Percentiles rank a stretch among this genome's conserved stretches.
Evolutionary conservation across 2,329 filamentous ascomycete genomes (phyloP).

Genomic region (Exophiala phaeomuriformis): DNA sequence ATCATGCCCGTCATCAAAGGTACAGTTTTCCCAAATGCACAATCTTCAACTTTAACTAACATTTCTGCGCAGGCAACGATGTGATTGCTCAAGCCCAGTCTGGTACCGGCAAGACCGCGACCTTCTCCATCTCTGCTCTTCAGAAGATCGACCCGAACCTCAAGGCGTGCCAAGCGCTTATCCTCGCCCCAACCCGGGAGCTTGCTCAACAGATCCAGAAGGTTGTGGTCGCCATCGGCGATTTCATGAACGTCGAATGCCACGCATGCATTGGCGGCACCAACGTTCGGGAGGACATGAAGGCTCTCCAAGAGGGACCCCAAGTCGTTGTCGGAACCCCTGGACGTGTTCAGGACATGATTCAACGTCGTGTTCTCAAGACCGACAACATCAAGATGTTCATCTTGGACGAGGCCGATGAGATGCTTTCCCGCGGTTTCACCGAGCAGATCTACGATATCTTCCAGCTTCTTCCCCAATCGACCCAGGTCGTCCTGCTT

Average conservation of each 20-base stretch:
- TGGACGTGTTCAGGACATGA: conserved; percentile 99
- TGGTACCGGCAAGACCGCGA: conserved; percentile 98
- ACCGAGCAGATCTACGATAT: conserved; percentile 99
- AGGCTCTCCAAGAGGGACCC: conserved; percentile 88
- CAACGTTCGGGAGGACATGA: conserved; percentile 97
- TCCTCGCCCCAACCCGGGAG: conserved; percentile 96
- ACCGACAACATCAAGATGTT: conserved; percentile 99
- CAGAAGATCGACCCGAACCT: conserved; percentile 95
- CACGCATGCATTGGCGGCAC: conserved; percentile 99
- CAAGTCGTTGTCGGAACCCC: conserved; percentile 97
- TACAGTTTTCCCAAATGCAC: conserved; percentile 42
- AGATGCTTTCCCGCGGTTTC: conserved; percentile 99
- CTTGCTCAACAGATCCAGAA: conserved; percentile 99
- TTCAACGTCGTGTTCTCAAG: conserved; percentile 93
- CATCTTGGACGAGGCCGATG: conserved; percentile 97
- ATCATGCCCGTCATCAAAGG: conserved; percentile 99
- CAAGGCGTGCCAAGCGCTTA: conserved; percentile 96
- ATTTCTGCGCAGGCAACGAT: conserved; percentile 64
- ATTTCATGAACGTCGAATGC: conserved; percentile 99
- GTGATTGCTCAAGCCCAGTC: conserved; percentile 99
- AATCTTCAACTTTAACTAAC: conserved; percentile 20
- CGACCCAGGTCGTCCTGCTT: conserved; percentile 95
- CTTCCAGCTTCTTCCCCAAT: conserved; percentile 96
- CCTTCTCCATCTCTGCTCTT: conserved; percentile 97
- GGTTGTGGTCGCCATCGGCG: conserved; percentile 95